These are phyloP conservation scores for Aureobasidium zeae DNA, from an alignment of 2,329 filamentous ascomycete genomes.

Conservation along the genomic window DNA sequence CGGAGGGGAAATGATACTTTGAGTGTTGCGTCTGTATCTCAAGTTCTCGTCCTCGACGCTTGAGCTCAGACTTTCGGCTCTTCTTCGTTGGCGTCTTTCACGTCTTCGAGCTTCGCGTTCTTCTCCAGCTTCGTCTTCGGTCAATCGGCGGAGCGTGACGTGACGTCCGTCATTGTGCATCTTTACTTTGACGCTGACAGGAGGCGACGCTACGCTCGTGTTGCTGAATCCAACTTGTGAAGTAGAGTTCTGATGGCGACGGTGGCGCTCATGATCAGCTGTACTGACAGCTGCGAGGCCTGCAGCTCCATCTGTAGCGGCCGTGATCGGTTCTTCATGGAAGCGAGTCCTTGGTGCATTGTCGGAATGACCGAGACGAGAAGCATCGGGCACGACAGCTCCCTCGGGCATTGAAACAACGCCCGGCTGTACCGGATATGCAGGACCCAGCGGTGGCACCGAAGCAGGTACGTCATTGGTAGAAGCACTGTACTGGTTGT, in stretches of 20 bases:
- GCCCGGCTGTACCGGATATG: constrained; percentile 22
- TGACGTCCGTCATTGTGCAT: constrained; percentile 56
- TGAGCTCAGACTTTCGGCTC: constrained; percentile 29
- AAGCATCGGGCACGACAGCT: constrained; percentile 14
- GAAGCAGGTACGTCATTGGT: neutral
- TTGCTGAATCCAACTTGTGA: neutral
- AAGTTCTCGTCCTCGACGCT: constrained; percentile 33
- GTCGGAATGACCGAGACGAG: constrained; percentile 12
- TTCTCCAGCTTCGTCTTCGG: constrained; percentile 53
- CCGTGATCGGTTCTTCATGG: constrained; percentile 15
- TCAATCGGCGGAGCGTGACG: constrained; percentile 52
- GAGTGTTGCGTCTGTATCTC: constrained; percentile 21
- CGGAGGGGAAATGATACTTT: constrained; percentile 18
- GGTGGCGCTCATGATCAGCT: constrained; percentile 17
- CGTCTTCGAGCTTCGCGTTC: constrained; percentile 46
- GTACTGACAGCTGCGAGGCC: constrained; percentile 14
- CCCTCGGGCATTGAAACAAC: constrained; percentile 28
- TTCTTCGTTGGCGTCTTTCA: constrained; percentile 32
- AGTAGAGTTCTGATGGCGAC: constrained; percentile 26
- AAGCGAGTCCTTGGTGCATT: constrained; percentile 14
- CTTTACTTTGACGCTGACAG: constrained; percentile 55
- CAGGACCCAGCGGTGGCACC: constrained; percentile 4
- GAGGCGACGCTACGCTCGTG: constrained; percentile 39
- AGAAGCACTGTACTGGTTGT: constrained; percentile 3
- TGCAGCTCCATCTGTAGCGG: constrained; percentile 22